Conservation (phyloP, 306 rosid species). For the Quercus variabilis region DNA sequence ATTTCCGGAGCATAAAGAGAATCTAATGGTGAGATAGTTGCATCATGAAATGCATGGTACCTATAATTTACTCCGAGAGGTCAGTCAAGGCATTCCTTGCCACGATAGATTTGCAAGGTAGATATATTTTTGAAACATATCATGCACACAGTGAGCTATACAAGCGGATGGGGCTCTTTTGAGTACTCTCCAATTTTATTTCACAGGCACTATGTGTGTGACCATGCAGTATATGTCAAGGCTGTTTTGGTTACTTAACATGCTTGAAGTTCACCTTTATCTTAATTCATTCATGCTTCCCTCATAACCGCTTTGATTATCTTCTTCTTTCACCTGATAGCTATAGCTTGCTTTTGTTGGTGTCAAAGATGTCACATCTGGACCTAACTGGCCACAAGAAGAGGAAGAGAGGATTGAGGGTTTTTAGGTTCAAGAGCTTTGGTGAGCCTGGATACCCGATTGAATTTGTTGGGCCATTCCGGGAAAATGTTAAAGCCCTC, state of each 20-base stretch:
- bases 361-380: constrained; percentile 47
- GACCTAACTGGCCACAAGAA: constrained; percentile 58
- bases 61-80: constrained; percentile 47
- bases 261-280: constrained; percentile 20
- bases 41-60: constrained; percentile 47
- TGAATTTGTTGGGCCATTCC: constrained; percentile 49
- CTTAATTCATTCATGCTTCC: background rate
- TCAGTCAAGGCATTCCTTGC: constrained; percentile 36
- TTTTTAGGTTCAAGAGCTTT: constrained; percentile 74
- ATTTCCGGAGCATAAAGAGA: constrained; percentile 42
- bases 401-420: constrained; percentile 73
- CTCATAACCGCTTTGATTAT: background rate
- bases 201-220: constrained; percentile 55
- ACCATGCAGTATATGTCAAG: constrained; percentile 18
- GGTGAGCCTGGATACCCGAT: constrained; percentile 71
- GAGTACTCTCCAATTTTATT: constrained; percentile 48
- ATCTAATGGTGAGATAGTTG: constrained; percentile 13
- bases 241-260: constrained; percentile 14
- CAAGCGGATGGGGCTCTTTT: constrained; percentile 30
- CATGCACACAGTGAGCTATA: constrained; percentile 54
- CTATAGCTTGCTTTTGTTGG: background rate
- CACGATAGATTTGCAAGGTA: constrained; percentile 37
- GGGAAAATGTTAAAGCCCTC: constrained; percentile 62
- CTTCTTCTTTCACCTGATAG: background rate
- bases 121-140: constrained; percentile 45